A percentile compares a stretch with the other conserved stretches of the same genome.
These are phyloP conservation scores for Cladosporium sp. DNA, from an alignment of 2,329 filamentous ascomycete genomes.

Conservation along the genomic window DNA sequence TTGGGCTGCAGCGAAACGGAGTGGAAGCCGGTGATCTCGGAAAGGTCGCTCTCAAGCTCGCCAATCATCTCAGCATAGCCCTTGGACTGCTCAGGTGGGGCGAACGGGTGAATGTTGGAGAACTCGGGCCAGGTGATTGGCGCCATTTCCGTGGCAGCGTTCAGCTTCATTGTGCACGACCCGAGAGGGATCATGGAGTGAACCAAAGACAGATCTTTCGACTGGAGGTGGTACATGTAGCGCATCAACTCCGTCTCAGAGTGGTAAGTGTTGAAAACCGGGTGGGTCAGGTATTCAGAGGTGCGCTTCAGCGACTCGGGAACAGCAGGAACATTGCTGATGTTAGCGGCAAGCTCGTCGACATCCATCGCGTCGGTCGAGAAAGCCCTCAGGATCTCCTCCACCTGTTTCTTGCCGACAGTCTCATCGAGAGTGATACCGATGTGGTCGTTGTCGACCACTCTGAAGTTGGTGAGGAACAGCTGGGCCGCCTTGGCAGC, in stretches of 20 bases:
- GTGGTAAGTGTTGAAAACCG: conserved; percentile 90
- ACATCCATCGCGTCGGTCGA: conserved; percentile 37
- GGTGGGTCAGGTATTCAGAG: conserved; percentile 74
- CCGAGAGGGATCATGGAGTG: conserved; percentile 98
- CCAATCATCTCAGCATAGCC: conserved; percentile 67
- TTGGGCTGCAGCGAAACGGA: conserved; percentile 89
- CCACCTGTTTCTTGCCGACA: conserved; percentile 50
- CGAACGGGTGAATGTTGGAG: conserved; percentile 75
- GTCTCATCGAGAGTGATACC: conserved; percentile 77
- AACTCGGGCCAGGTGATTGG: conserved; percentile 73
- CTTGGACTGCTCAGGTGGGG: conserved; percentile 54
- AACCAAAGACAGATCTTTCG: conserved; percentile 86
- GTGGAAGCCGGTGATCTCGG: conserved; percentile 81
- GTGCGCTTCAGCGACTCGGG: conserved; percentile 61
- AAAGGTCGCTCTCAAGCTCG: conserved; percentile 68
- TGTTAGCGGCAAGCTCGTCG: conserved; percentile 25
- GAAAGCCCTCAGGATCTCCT: conserved; percentile 54
- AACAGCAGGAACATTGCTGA: conserved; percentile 34
- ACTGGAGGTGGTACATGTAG: conserved; percentile 89
- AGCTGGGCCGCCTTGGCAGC: conserved; percentile 45
- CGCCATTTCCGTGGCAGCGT: conserved; percentile 88
- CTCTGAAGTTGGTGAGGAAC: conserved; percentile 56
- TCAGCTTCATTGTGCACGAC: conserved; percentile 98
- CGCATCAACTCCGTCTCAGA: conserved; percentile 91
- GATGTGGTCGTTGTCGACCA: conserved; percentile 54